Conservation (phyloP, 75 land plant species). For the Sequoiadendron giganteum region DNA sequence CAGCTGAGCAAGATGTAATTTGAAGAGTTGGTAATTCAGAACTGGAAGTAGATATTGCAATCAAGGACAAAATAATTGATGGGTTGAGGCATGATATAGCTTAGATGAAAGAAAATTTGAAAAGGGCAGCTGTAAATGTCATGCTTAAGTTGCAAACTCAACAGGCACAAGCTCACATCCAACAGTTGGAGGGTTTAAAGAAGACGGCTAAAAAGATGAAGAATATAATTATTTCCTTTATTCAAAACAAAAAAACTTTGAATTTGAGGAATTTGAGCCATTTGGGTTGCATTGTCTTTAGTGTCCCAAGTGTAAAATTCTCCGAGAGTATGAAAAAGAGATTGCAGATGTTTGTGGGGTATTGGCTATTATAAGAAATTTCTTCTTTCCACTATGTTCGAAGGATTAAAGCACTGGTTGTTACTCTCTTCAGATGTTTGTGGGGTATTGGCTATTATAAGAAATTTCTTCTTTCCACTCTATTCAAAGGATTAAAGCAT, state of each 20-base stretch:
- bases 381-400: not conserved
- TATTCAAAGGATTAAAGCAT: too few species aligned
- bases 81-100: not conserved
- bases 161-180: not conserved
- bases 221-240: not conserved
- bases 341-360: not conserved
- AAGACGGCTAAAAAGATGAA: not conserved
- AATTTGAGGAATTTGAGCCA: not conserved
- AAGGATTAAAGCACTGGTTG: not conserved
- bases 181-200: not conserved
- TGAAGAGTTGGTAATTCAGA: not conserved
- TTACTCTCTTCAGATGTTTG: not conserved
- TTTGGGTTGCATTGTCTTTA: not conserved
- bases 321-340: not conserved
- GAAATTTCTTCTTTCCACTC: not conserved
- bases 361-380: too few species aligned
- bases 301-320: not conserved
- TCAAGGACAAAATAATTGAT: not conserved
- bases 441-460: too few species aligned
- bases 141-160: not conserved
- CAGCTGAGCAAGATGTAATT: not conserved
- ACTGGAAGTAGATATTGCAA: not conserved
- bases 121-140: not conserved
- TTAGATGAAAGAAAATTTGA: not conserved
- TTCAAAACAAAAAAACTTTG: not conserved